A percentile compares a stretch with the other conserved stretches of the same genome.
These are phyloP conservation scores for Kurtzmaniella quercitrusa DNA, from an alignment of 1,139 yeast species.

Conservation along the genomic window DNA sequence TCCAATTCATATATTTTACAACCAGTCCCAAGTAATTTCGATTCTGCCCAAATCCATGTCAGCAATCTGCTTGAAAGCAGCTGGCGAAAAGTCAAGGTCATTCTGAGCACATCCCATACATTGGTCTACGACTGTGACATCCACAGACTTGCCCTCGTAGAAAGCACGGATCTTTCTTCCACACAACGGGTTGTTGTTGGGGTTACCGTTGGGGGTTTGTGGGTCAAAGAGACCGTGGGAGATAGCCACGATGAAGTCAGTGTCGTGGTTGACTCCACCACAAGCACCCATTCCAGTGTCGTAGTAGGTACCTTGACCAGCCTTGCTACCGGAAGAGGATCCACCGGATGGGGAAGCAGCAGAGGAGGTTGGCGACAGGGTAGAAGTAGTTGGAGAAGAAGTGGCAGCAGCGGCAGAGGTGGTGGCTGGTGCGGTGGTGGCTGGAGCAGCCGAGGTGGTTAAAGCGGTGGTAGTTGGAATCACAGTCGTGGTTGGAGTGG, in stretches of 20 bases:
- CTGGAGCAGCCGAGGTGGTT: conserved; percentile 12
- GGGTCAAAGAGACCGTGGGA: conserved; percentile 32
- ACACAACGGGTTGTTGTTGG: conserved; percentile 41
- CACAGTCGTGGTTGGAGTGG: conserved; percentile 14
- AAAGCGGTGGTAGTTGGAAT: conserved; percentile 10
- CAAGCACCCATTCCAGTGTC: conserved; percentile 60
- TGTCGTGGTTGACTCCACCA: conserved; percentile 43
- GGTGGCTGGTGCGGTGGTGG: conserved; percentile 10
- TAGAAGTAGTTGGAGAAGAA: conserved; percentile 14
- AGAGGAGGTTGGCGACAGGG: conserved; percentile 16
- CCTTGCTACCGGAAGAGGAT: conserved; percentile 14
- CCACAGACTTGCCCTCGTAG: conserved; percentile 38
- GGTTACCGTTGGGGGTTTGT: conserved; percentile 28
- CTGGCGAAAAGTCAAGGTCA: conserved; percentile 45
- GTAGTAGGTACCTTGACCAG: conserved; percentile 61
- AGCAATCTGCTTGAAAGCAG: conserved; percentile 37
- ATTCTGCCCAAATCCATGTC: conserved; percentile 38
- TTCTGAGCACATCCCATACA: conserved; percentile 36
- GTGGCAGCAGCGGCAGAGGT: conserved; percentile 23
- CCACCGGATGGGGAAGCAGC: conserved; percentile 15
- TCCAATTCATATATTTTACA: conserved; percentile 2
- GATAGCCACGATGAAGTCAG: conserved; percentile 47
- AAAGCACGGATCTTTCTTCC: conserved; percentile 38
- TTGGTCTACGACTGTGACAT: conserved; percentile 40
- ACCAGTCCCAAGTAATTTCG: conserved; percentile 39